Percentiles rank a stretch among this genome's conserved stretches.
These are phyloP conservation scores for Kwoniella europaea DNA, from an alignment of 768 basidiomycete genomes.

Conservation along the genomic window DNA sequence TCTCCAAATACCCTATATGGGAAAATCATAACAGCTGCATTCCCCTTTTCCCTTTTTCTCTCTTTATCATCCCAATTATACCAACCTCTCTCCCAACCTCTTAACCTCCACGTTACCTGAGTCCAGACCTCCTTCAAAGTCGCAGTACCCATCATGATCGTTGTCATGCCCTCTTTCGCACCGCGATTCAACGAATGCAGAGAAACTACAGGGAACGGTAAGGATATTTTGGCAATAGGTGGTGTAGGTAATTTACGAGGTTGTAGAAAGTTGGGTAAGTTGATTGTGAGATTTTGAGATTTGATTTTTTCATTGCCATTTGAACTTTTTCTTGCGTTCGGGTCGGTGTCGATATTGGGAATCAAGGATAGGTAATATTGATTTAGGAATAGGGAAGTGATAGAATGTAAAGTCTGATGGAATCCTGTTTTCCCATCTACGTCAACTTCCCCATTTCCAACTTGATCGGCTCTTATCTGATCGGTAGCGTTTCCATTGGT, in stretches of 20 bases:
- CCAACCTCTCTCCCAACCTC: slow-evolving; percentile 42
- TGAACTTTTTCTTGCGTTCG: background rate
- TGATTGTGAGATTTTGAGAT: background rate
- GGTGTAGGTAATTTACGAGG: slow-evolving; percentile 38
- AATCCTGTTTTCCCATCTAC: slow-evolving; percentile 12
- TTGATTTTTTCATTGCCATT: background rate
- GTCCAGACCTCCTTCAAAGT: slow-evolving; percentile 40
- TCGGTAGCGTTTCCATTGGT: too few species aligned
- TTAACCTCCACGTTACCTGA: slow-evolving; percentile 35
- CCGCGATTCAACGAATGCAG: slow-evolving; percentile 31
- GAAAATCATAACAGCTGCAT: slow-evolving; percentile 42
- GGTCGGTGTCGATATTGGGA: background rate
- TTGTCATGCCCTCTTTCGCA: slow-evolving; percentile 46
- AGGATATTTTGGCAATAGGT: slow-evolving; percentile 37
- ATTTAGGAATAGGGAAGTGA: slow-evolving; percentile 13
- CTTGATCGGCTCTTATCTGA: too few species aligned
- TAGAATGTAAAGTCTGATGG: slow-evolving; percentile 19
- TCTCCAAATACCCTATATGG: slow-evolving; percentile 49
- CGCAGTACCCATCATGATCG: slow-evolving; percentile 46
- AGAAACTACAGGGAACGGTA: slow-evolving; percentile 47
- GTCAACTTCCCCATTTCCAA: background rate
- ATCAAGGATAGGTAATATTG: slow-evolving; percentile 15
- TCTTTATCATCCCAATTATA: slow-evolving; percentile 28
- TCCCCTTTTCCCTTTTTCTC: background rate
- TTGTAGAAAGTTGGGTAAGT: slow-evolving; percentile 42